Percentiles rank a stretch among this genome's conserved stretches.
Evolutionary conservation across 1,284 basidiomycete species (phyloP).

Genomic region (Cryptococcus maquisensis): DNA sequence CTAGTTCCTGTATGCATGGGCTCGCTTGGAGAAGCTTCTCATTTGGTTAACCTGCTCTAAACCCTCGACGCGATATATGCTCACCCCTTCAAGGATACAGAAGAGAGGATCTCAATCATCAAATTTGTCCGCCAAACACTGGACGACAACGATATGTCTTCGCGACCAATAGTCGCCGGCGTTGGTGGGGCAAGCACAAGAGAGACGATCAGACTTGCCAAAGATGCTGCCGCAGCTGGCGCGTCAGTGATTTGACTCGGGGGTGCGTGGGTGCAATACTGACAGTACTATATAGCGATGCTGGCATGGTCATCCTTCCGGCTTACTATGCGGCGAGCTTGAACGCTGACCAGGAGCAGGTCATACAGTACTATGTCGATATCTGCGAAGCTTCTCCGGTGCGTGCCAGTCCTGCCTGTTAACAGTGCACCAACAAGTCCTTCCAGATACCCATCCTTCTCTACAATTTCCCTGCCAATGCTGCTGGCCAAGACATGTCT

Average conservation of each 20-base stretch:
- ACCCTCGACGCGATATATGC: conserved; percentile 69
- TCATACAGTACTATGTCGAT: conserved; percentile 5
- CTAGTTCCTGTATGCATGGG: conserved; percentile 55
- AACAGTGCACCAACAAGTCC: conserved; percentile 70
- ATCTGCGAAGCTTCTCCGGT: conserved; percentile 6
- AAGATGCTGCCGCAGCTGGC: conserved; percentile 72
- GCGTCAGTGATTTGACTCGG: conserved; percentile 48
- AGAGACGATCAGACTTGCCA: conserved; percentile 68
- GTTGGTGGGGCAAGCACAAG: conserved; percentile 70
- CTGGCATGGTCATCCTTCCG: conserved; percentile 72
- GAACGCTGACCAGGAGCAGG: conserved; percentile 23
- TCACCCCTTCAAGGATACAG: conserved; percentile 59
- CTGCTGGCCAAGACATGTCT: conserved; percentile 78
- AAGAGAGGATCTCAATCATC: conserved; percentile 64
- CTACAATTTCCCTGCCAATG: conserved; percentile 84
- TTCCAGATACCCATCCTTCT: conserved; percentile 82
- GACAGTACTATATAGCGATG: conserved; percentile 52
- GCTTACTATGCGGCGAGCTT: conserved; percentile 81
- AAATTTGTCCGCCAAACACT: background rate
- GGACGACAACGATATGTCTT: background rate
- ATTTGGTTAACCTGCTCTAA: conserved; percentile 68
- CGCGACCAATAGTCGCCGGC: background rate
- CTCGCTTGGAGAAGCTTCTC: conserved; percentile 59
- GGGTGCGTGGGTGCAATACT: background rate
- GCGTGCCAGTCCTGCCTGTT: conserved; percentile 56